Conservation (phyloP, 352 stramenopile species). For the Phytophthora idaei region DNA sequence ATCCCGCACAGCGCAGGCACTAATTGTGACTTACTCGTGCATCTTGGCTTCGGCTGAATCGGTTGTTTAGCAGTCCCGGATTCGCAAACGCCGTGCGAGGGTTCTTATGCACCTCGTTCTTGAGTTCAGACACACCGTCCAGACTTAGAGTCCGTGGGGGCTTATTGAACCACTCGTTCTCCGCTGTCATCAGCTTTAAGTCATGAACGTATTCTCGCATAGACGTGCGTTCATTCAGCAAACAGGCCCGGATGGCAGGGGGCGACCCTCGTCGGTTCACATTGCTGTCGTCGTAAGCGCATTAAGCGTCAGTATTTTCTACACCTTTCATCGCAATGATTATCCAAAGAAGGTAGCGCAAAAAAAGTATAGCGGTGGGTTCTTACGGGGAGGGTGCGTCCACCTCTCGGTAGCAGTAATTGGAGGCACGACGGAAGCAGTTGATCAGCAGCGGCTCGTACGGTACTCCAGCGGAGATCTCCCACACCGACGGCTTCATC, state of each 20-base stretch:
- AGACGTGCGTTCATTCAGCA: slow-evolving; percentile 84
- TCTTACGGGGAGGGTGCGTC: slow-evolving; percentile 85
- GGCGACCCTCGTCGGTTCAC: slow-evolving; percentile 84
- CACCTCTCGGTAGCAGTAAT: slow-evolving; percentile 88
- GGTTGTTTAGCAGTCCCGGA: slow-evolving; percentile 62
- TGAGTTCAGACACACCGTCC: slow-evolving; percentile 62
- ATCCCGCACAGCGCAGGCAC: neutral
- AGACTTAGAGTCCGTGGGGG: slow-evolving; percentile 42
- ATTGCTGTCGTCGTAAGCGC: slow-evolving; percentile 56
- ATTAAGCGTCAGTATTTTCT: slow-evolving; percentile 14
- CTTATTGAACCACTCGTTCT: slow-evolving; percentile 75
- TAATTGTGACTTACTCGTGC: slow-evolving; percentile 53
- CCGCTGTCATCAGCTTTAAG: slow-evolving; percentile 75
- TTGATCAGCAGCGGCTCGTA: slow-evolving; percentile 79
- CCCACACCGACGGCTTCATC: slow-evolving; percentile 84
- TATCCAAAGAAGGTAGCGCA: neutral
- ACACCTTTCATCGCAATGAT: neutral
- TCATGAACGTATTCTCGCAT: slow-evolving; percentile 89
- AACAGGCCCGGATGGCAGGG: slow-evolving; percentile 82
- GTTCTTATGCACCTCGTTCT: slow-evolving; percentile 62
- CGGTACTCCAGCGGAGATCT: slow-evolving; percentile 79
- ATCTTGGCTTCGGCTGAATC: slow-evolving; percentile 66
- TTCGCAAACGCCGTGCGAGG: slow-evolving; percentile 64
- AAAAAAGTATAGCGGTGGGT: slow-evolving; percentile 13
- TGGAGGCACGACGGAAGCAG: slow-evolving; percentile 83